Percentiles rank a stretch among this genome's conserved stretches.
These are phyloP conservation scores for Globisporangium iwayamae DNA, from an alignment of 352 stramenopile genomes.

Conservation along the genomic window DNA sequence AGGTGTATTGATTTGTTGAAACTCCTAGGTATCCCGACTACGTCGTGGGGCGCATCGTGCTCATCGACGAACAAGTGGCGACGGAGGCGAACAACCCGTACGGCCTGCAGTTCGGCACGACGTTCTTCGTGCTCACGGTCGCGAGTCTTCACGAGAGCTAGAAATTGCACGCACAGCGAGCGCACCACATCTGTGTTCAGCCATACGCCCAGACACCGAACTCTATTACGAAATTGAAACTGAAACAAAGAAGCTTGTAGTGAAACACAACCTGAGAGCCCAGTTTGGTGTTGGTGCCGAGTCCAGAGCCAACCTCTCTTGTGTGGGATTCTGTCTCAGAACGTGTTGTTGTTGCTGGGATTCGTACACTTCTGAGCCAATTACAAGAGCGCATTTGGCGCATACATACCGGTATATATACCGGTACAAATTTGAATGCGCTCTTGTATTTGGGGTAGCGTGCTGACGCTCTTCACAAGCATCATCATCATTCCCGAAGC, in stretches of 20 bases:
- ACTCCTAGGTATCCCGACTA: slow-evolving; percentile 83
- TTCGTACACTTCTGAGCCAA: no score
- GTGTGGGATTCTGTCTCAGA: not conserved
- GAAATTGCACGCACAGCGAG: slow-evolving; percentile 19
- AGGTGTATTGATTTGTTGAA: not conserved
- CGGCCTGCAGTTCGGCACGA: slow-evolving; percentile 67
- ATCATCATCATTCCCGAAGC: not conserved
- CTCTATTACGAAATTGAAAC: not conserved
- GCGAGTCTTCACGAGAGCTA: slow-evolving; percentile 78
- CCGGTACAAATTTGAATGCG: no score
- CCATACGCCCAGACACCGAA: not conserved
- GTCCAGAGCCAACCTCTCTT: no score
- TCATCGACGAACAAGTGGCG: slow-evolving; percentile 85
- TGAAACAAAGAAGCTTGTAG: not conserved
- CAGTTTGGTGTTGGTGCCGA: no score
- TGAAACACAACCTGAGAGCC: no score
- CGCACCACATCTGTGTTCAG: no score
- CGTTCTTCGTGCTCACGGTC: slow-evolving; percentile 86
- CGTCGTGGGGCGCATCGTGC: slow-evolving; percentile 82
- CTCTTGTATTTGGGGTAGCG: not conserved
- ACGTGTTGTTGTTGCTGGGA: not conserved
- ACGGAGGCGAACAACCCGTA: slow-evolving; percentile 82
- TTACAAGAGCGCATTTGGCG: no score
- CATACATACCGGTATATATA: no score
- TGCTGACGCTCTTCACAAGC: slow-evolving; percentile 2